Percentiles rank a stretch among this genome's conserved stretches.
Conservation (phyloP, 116 monocot species). For the Papilionanthe hybrid region DNA sequence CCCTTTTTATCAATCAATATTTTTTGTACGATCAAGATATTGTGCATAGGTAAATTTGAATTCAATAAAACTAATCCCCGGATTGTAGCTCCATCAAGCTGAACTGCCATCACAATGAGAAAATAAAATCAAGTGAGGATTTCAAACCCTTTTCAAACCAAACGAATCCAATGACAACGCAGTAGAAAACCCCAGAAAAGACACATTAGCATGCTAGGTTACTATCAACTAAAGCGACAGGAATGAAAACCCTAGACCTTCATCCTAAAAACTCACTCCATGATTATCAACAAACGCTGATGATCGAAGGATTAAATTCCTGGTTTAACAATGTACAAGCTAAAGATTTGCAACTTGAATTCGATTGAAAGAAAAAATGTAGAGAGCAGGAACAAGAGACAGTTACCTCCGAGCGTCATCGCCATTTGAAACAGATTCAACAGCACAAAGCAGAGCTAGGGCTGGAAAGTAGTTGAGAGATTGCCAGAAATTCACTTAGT, state of each 20-base stretch:
- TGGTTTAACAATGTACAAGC: neutral
- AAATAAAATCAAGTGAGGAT: neutral
- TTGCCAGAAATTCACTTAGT: no score
- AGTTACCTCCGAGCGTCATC: constrained; percentile 1
- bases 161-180: neutral
- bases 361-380: neutral
- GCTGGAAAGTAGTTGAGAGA: neutral
- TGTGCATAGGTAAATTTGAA: no score
- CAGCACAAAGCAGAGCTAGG: neutral
- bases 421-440: neutral
- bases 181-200: neutral
- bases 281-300: neutral
- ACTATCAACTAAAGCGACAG: neutral
- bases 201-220: neutral
- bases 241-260: neutral
- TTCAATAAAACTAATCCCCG: neutral
- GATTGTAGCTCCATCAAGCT: neutral
- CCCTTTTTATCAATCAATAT: neutral
- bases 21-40: no score
- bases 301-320: neutral
- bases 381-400: neutral
- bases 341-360: neutral
- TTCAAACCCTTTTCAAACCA: neutral
- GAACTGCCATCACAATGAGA: neutral
- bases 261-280: neutral